phyloP scores from a whole-genome alignment of 495 filamentous ascomycete genomes.

The Diplogelasinospora grovesii region DNA sequence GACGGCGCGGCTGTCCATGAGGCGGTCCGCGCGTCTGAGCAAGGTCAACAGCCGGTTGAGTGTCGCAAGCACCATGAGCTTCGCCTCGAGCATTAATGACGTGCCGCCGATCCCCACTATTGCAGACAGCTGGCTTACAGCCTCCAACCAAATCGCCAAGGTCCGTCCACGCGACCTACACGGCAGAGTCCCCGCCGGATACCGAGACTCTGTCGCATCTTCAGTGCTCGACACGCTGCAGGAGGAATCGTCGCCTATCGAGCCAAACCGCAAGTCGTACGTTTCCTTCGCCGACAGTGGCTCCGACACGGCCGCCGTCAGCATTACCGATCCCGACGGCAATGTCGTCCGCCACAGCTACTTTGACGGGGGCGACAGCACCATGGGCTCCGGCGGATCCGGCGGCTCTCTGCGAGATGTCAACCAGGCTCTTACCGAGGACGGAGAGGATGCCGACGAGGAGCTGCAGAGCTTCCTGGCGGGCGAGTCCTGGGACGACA shows the following conservation, averaged over 20 bases:
- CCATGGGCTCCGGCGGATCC: conserved; percentile 55
- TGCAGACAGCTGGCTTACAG: conserved; percentile 83
- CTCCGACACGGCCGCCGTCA: conserved; percentile 57
- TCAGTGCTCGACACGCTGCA: conserved; percentile 79
- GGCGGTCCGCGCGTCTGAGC: conserved; percentile 83
- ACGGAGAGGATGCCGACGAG: conserved; percentile 81
- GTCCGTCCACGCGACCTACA: conserved; percentile 36
- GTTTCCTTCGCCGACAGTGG: conserved; percentile 83
- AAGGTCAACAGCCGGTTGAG: conserved; percentile 85
- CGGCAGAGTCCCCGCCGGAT: conserved; percentile 42
- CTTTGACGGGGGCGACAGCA: conserved; percentile 74
- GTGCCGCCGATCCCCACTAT: conserved; percentile 93
- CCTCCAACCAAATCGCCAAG: conserved; percentile 46
- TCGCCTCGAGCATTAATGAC: conserved; percentile 82
- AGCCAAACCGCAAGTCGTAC: conserved; percentile 91
- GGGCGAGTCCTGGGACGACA: conserved; percentile 87
- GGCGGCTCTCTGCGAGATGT: conserved; percentile 46
- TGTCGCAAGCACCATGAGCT: conserved; percentile 88
- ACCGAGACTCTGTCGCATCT: conserved; percentile 80
- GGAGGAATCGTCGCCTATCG: conserved; percentile 76
- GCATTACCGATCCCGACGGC: conserved; percentile 68
- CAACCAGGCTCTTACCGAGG: conserved; percentile 65
- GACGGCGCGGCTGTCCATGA: conserved; percentile 83
- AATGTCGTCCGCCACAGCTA: conserved; percentile 67
- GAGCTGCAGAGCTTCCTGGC: conserved; percentile 75